These are phyloP conservation scores for Erythrophleum ivorense DNA, from an alignment of 331 rosid species.

Conservation along the genomic window DNA sequence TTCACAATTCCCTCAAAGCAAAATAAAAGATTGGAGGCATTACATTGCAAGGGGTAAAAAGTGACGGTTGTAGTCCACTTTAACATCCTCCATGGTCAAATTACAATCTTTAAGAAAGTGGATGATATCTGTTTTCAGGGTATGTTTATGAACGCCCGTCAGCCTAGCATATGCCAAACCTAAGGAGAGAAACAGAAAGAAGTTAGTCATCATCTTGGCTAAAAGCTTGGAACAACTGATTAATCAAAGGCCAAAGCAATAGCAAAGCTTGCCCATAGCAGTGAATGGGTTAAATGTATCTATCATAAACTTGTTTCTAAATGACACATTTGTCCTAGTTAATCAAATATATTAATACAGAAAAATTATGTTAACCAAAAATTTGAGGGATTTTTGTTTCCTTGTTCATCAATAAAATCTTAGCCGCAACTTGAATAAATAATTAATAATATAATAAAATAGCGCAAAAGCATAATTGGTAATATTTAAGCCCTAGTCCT, in stretches of 20 bases:
- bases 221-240: not conserved
- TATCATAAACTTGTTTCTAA: constrained; percentile 26
- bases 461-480: not conserved
- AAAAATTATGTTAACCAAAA: too few species aligned
- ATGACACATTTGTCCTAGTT: constrained; percentile 12
- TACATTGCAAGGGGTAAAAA: constrained; percentile 60
- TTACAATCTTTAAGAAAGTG: constrained; percentile 68
- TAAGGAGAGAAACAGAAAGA: constrained; percentile 37
- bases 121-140: constrained; percentile 74
- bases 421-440: not conserved
- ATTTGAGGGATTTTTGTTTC: not conserved
- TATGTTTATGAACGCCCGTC: constrained; percentile 44
- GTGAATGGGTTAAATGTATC: not conserved
- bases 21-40: constrained; percentile 39
- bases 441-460: too few species aligned
- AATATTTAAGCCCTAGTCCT: not conserved
- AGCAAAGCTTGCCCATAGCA: not conserved
- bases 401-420: not conserved
- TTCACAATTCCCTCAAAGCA: constrained; percentile 18
- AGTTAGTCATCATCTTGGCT: constrained; percentile 15
- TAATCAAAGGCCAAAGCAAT: constrained; percentile 19
- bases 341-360: not conserved
- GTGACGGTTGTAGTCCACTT: constrained; percentile 58
- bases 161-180: constrained; percentile 64
- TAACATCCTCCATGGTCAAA: constrained; percentile 74